Conservation (phyloP, 2,329 filamentous ascomycete species). For the Monosporascus sp. region DNA sequence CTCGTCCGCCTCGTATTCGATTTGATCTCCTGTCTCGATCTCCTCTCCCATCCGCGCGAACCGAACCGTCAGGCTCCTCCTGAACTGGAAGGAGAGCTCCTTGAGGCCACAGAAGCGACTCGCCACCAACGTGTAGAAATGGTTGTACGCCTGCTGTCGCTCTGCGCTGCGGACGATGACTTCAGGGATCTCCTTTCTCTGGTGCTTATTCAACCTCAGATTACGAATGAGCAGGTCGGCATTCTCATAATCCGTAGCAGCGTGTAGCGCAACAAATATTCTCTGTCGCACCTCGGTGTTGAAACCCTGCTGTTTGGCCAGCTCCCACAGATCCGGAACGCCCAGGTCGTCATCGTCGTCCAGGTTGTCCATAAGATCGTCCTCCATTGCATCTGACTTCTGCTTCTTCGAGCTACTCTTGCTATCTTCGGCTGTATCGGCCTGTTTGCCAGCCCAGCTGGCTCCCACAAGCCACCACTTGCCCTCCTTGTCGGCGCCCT, state of each 20-base stretch:
- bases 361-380: slow-evolving; percentile 14
- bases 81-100: slow-evolving; percentile 76
- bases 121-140: slow-evolving; percentile 86
- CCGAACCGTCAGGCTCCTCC: slow-evolving; percentile 79
- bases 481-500: slow-evolving; percentile 76
- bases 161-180: slow-evolving; percentile 85
- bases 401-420: slow-evolving; percentile 1
- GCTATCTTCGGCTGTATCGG: slow-evolving; percentile 22
- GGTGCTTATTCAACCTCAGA: slow-evolving; percentile 77
- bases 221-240: slow-evolving; percentile 76
- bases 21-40: slow-evolving; percentile 51
- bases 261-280: slow-evolving; percentile 92
- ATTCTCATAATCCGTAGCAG: slow-evolving; percentile 76
- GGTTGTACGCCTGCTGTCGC: slow-evolving; percentile 80
- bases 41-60: slow-evolving; percentile 83
- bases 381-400: slow-evolving; percentile 29
- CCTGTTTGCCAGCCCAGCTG: slow-evolving; percentile 61
- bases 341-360: slow-evolving; percentile 38
- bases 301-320: slow-evolving; percentile 79
- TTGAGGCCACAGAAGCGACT: slow-evolving; percentile 70
- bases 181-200: slow-evolving; percentile 79
- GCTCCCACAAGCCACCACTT: slow-evolving; percentile 99
- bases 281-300: slow-evolving; percentile 80
- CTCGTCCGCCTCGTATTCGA: slow-evolving; percentile 52
- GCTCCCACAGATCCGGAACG: slow-evolving; percentile 63